Evolutionary conservation across 768 basidiomycete genomes (phyloP), one percentile per base, ranked within the genome.

Genomic region (Mrakia blollopis): DNA sequence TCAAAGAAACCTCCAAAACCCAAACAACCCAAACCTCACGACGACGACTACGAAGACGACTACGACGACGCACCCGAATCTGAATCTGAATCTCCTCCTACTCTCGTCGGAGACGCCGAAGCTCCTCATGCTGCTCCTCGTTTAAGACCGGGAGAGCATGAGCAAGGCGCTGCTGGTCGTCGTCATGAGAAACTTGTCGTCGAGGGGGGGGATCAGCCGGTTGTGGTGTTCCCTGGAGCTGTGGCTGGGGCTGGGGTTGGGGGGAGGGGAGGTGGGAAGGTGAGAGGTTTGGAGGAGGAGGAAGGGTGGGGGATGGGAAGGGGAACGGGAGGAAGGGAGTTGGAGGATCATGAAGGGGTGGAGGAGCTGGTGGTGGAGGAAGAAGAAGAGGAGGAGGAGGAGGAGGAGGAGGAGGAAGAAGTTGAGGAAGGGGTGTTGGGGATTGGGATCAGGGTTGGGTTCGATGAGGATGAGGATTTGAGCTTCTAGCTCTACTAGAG

Each of bases 401-500:
- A 72, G 28, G 35, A 25, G 13, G 32, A 50, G 7, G 50, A 35
- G n/a, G 72, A 35, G 4, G 70, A 72, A 21, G 69, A 54, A 30
- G 47, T 47, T 3, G 70, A 72, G 25, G 70, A 72, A 2, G 70
- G 37, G 2, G 23, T 35, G 21, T 21, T 72, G 37, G 72, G 72
- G 52, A 37, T 72, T 25, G 72, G 72, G 10, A 72, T 72, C 28
- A 72, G 50, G 72, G 50, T 72, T 23, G 72, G 60, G 50, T 39
- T 72, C 32, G 72, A 72, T 72, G 52, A 57, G 47, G 72, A 72
- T 13, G 37, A 72, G 57, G 57, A 57, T 57, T 18, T 57, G 57
- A 57, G 57, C 57, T 57, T 57, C 57, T 57, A 57, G 57, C 5
- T 23, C 14, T 16, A 16, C 50, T 52, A 23, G 16, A 23, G 50